Base-by-base conservation (phyloP, 768 basidiomycete genomes). In the Suillus hirtellus region DNA sequence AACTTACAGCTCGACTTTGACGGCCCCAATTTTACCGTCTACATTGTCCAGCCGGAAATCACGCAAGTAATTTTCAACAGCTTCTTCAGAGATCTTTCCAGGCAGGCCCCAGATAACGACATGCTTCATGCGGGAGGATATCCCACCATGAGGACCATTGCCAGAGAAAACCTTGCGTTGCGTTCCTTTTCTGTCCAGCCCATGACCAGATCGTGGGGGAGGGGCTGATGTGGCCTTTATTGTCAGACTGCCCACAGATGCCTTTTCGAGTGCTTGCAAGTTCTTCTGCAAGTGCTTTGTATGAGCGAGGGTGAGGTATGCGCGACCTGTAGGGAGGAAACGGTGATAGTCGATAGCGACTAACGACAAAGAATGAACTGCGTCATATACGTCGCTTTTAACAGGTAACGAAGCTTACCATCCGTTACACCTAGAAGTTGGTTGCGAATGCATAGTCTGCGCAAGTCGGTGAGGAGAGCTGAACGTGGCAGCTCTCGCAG, bases 51-150 rank as follows among this genome's bases (percentile, higher is more conserved):
- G 66, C 55, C 81, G 74, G 68, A 79, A 86, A 40, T 68, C 72
- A n/a, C 73, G 73, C 47, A 90, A 69, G 61, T 80, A 71, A 6
- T 70, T 66, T 59, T 76, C 75, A 17, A 90, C 65, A 3, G 69
- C 72, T 0, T 72, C 70, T 4, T 71, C 40, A 1, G 71, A 70
- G 0, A 81, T 69, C 66, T 72, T 85, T 3, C 82, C 83, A 0
- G 89, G 88, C 44, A 92, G 69, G 2, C 90, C 91, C 71, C 78
- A 82, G 1, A 90, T 68, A 7, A 86, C 79, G 27, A 92, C 90
- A 59, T 78, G 79, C 65, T 73, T 84, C 11, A 84, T 86, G 42
- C 75, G 73, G 50, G 83, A 79, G 11, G 73, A 65, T 55, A 86
- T 72, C 17, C 83, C 79, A n/a, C 82, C 89, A 43, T 79, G 79